Conservation (phyloP, 257 asterid species). For the Solanum chiquidenum region DNA sequence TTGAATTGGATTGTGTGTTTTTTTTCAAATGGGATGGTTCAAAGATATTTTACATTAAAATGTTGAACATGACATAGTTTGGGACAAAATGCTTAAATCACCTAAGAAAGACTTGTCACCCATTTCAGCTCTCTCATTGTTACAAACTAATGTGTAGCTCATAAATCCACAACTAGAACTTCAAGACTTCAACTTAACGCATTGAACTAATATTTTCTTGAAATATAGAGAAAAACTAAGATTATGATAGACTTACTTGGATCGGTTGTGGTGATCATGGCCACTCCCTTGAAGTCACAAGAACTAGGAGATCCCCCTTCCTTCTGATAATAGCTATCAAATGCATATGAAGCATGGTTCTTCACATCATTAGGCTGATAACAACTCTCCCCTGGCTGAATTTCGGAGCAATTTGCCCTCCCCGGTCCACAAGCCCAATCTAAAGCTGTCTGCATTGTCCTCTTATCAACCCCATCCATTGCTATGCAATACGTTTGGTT, state of each 20-base stretch:
- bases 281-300: conserved; percentile 97
- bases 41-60: neutral
- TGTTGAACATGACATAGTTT: neutral
- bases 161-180: neutral
- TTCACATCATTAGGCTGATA: conserved; percentile 82
- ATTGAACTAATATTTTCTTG: neutral
- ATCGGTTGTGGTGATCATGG: conserved; percentile 93
- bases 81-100: neutral
- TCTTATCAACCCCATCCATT: conserved; percentile 52
- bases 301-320: conserved; percentile 56
- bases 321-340: conserved; percentile 87
- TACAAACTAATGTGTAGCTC: neutral
- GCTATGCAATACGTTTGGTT: conserved; percentile 81
- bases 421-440: conserved; percentile 99
- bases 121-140: neutral
- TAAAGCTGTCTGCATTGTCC: conserved; percentile 79
- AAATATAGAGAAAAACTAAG: neutral
- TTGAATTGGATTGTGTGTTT: neutral
- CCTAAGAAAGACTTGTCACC: neutral
- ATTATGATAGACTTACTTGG: conserved; percentile 62
- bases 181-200: neutral
- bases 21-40: neutral
- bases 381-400: conserved; percentile 94
- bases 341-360: conserved; percentile 88
- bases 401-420: conserved; percentile 85